These are phyloP conservation scores for Polyporus arcularius DNA, from an alignment of 768 basidiomycete species.

Conservation along the genomic window DNA sequence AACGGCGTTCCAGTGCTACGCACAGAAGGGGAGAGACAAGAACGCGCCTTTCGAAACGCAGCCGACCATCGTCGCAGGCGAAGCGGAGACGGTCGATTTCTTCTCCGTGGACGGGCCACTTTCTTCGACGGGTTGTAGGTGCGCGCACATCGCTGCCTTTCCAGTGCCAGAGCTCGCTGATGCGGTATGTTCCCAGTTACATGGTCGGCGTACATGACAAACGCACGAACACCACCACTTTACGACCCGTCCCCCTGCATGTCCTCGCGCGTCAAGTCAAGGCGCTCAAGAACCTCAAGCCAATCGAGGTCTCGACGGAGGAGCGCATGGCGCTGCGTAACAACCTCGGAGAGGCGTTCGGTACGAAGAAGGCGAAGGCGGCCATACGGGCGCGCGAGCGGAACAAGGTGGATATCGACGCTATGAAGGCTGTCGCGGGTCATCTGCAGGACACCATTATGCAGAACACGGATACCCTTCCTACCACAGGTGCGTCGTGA, in stretches of 20 bases:
- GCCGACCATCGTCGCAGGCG: constrained; percentile 65
- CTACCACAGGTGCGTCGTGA: constrained; percentile 59
- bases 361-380: constrained; percentile 91
- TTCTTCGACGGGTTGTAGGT: constrained; percentile 68
- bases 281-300: constrained; percentile 67
- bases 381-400: constrained; percentile 84
- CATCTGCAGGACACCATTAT: constrained; percentile 85
- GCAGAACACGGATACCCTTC: constrained; percentile 65
- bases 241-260: constrained; percentile 69
- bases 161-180: background rate
- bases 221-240: constrained; percentile 63
- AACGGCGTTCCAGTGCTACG: constrained; percentile 65
- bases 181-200: constrained; percentile 52
- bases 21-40: constrained; percentile 38
- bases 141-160: constrained; percentile 22
- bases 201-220: constrained; percentile 83
- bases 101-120: constrained; percentile 53
- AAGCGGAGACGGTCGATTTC: constrained; percentile 84
- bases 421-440: constrained; percentile 82
- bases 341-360: constrained; percentile 89
- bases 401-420: constrained; percentile 85
- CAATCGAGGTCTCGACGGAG: constrained; percentile 50
- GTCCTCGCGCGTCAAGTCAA: constrained; percentile 81
- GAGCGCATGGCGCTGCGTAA: constrained; percentile 67
- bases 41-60: constrained; percentile 36